Percentiles rank a stretch among this genome's conserved stretches.
These are phyloP conservation scores for Apophysomyces trapeziformis DNA, from an alignment of 371 early-diverging fungal genomes.

Conservation along the genomic window DNA sequence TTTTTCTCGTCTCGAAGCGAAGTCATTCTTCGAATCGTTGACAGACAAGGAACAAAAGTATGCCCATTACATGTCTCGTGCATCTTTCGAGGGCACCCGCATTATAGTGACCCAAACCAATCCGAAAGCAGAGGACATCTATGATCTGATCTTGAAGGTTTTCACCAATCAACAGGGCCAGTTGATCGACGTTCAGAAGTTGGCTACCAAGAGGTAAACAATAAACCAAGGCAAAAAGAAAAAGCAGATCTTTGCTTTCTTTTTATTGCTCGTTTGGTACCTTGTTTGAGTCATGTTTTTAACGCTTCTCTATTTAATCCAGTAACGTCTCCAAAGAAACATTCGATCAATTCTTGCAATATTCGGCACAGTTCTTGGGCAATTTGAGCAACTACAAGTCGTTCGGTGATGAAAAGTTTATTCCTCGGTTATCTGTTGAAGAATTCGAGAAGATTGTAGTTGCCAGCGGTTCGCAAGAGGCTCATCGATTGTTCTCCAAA, in stretches of 20 bases:
- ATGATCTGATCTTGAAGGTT: constrained; percentile 37
- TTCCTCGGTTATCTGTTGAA: constrained; percentile 50
- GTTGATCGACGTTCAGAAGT: constrained; percentile 28
- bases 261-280: background rate
- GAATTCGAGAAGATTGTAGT: constrained; percentile 48
- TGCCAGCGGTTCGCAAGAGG: constrained; percentile 29
- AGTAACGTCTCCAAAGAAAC: constrained; percentile 51
- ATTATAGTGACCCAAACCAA: constrained; percentile 53
- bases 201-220: constrained; percentile 35
- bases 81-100: constrained; percentile 61
- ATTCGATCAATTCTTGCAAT: constrained; percentile 61
- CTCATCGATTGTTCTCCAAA: constrained; percentile 34
- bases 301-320: background rate
- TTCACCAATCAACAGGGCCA: constrained; percentile 30
- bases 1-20: constrained; percentile 55
- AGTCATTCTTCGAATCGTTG: constrained; percentile 58
- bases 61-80: constrained; percentile 66
- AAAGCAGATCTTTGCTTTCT: background rate
- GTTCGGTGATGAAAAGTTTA: constrained; percentile 70
- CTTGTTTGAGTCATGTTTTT: background rate
- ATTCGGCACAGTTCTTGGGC: constrained; percentile 53
- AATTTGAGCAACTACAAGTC: constrained; percentile 65
- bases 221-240: background rate
- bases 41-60: constrained; percentile 56
- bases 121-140: constrained; percentile 42